phyloP scores from a whole-genome alignment of 1,139 yeast species.

The Waltiozyma sp. region DNA sequence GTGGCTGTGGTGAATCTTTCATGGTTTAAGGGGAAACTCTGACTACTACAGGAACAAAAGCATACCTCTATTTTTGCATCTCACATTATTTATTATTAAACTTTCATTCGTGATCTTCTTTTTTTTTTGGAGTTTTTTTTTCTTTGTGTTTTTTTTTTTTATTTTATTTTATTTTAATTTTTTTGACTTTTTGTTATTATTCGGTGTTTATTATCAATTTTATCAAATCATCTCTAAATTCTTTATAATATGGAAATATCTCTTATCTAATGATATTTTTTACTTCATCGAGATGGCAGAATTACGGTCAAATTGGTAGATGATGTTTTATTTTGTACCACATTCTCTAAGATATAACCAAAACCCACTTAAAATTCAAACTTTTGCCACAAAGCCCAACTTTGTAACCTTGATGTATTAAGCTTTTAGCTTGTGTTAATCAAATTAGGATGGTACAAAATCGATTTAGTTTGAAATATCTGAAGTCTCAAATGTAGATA shows the following conservation, averaged over 20 bases:
- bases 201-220: too few species aligned
- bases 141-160: neutral
- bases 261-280: too few species aligned
- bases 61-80: neutral
- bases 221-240: too few species aligned
- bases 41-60: too few species aligned
- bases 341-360: too few species aligned
- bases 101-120: neutral
- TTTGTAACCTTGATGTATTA: too few species aligned
- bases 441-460: neutral
- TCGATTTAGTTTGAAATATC: neutral
- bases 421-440: too few species aligned
- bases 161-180: neutral
- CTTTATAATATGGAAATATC: too few species aligned
- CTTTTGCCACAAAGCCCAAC: neutral
- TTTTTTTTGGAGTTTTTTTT: neutral
- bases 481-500: neutral
- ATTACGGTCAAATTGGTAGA: neutral
- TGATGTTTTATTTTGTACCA: too few species aligned
- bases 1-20: slow-evolving; percentile 98
- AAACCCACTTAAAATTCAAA: too few species aligned
- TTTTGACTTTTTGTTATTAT: too few species aligned
- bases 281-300: too few species aligned
- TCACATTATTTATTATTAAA: neutral
- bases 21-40: slow-evolving; percentile 81